Evolutionary conservation across 257 asterid genomes (phyloP).

Genomic region (Penstemon barbatus): DNA sequence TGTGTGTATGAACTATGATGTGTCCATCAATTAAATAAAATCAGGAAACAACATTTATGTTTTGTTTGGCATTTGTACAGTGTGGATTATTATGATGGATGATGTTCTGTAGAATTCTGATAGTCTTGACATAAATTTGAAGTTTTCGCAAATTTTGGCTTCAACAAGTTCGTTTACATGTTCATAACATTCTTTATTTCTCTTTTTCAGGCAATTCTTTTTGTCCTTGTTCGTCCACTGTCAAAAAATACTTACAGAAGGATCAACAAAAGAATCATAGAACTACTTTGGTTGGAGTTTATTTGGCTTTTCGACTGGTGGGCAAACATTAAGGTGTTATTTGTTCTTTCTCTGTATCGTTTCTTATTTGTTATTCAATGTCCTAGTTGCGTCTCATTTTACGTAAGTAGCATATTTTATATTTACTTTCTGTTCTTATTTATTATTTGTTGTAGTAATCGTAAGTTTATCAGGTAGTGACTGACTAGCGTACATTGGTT

Average conservation of each 20-base stretch:
- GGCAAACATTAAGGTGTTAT: slow-evolving; percentile 78
- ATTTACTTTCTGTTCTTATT: too few species aligned
- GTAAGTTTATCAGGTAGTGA: not conserved
- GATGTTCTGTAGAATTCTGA: too few species aligned
- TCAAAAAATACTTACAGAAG: slow-evolving; percentile 59
- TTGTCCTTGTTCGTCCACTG: slow-evolving; percentile 64
- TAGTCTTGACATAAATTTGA: not conserved
- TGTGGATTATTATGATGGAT: too few species aligned
- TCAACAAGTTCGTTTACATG: not conserved
- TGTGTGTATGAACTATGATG: not conserved
- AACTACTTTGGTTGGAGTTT: slow-evolving; percentile 72
- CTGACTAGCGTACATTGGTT: not conserved
- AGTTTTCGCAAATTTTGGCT: not conserved
- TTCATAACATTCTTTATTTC: slow-evolving; percentile 13
- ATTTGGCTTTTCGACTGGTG: slow-evolving; percentile 97
- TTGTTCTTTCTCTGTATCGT: not conserved
- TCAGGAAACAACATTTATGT: not conserved
- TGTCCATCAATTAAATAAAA: not conserved
- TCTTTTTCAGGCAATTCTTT: slow-evolving; percentile 55
- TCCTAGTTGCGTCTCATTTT: not conserved
- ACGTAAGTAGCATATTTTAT: not conserved
- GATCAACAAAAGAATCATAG: slow-evolving; percentile 62
- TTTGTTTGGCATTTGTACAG: not conserved
- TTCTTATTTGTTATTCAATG: slow-evolving; percentile 1
- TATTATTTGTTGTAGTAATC: not conserved